Evolutionary conservation across 1,284 basidiomycete genomes (phyloP), one percentile per base, ranked within the genome.

Genomic region (Cutaneotrichosporon daszewskae): DNA sequence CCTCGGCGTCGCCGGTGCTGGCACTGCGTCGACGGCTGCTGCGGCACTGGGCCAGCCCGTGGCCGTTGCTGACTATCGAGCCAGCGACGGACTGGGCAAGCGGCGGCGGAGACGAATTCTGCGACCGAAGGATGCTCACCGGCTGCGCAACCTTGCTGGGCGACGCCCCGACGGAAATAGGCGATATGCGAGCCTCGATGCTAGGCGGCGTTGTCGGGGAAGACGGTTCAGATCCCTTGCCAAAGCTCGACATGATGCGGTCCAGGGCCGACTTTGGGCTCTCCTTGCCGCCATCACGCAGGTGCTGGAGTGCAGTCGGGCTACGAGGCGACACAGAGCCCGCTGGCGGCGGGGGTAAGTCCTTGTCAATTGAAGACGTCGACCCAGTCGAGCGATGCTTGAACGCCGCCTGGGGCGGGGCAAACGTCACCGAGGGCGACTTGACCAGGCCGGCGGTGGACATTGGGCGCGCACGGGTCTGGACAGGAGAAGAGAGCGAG

Each of bases 221-320:
- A 8, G 19, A 19, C 13, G 27, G 23, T 11, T 39, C 28, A 17
- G 22, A 29, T 16, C 40, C 42, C 26, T 36, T 35, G 32, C 43
- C 48, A 11, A 51, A 33, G 22, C 40, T 31, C 13, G 28, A 38
- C 28, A 59, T 58, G 26, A 69, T 49, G 39, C 56, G 55, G 36
- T 69, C 66, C n/a, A 69, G 47, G 11, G 64, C 68, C 18, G 59
- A 62, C 47, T 60, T 60, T 8, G 63, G 62, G 40, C 62, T 61
- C 18, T 56, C 43, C 5, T 23, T 18, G 16, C 28, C 33, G 32
- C 32, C 33, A n/a, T 40, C 25, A 10, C 36, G 39, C 5, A 48
- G 28, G 19, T 39, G 32, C 12, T 39, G 20, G 16, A 48, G 34
- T 7, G 45, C 45, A 3, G 35, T 47, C 3, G 41, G 37, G 11